Conservation (phyloP, 2,329 filamentous ascomycete species). For the Aspergillus novofumigatus region DNA sequence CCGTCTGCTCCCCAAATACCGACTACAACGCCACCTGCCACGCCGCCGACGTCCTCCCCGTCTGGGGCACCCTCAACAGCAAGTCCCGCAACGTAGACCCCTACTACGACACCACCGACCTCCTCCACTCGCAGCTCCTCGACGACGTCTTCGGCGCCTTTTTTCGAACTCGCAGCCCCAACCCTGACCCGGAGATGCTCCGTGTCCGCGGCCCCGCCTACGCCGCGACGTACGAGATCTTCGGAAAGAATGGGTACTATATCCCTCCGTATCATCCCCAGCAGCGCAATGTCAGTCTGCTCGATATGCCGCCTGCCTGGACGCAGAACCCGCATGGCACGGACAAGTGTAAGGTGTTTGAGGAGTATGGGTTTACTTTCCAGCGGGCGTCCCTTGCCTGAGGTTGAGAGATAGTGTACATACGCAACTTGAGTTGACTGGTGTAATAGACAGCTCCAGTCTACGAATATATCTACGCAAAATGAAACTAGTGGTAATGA, state of each 20-base stretch:
- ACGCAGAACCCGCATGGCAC: slow-evolving; percentile 10
- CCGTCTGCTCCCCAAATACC: slow-evolving; percentile 21
- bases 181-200: slow-evolving; percentile 17
- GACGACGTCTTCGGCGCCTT: slow-evolving; percentile 23
- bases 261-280: slow-evolving; percentile 10
- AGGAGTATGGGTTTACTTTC: slow-evolving; percentile 24
- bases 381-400: slow-evolving; percentile 16
- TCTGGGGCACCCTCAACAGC: slow-evolving; percentile 25
- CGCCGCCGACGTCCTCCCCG: slow-evolving; percentile 21
- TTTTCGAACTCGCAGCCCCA: slow-evolving; percentile 18
- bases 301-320: slow-evolving; percentile 12
- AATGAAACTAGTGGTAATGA: neutral
- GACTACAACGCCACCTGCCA: slow-evolving; percentile 26
- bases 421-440: neutral
- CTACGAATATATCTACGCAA: neutral
- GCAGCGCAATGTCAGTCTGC: slow-evolving; percentile 10
- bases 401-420: neutral
- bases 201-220: slow-evolving; percentile 19
- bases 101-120: slow-evolving; percentile 17
- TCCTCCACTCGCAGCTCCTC: slow-evolving; percentile 20
- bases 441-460: neutral
- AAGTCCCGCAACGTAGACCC: slow-evolving; percentile 20
- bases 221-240: slow-evolving; percentile 11
- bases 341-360: slow-evolving; percentile 19
- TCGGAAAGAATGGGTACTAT: slow-evolving; percentile 8